Conservation (phyloP, 371 early-diverging fungal genomes). For the Vairimorpha necatrix region DNA sequence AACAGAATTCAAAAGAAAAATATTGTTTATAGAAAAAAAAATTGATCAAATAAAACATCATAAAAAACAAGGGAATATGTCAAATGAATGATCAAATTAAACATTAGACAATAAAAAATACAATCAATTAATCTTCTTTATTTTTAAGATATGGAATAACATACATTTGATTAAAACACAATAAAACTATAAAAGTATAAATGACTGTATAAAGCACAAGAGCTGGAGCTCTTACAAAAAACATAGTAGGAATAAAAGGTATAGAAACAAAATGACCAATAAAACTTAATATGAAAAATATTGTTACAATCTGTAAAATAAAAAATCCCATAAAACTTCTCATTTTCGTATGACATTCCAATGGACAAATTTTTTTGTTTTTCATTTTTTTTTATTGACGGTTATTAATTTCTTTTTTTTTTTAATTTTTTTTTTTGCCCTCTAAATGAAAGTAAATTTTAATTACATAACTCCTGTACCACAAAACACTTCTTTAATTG, state of each 20-base stretch:
- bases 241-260: constrained; percentile 12
- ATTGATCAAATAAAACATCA: no score
- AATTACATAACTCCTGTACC: constrained; percentile 93
- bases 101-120: no score
- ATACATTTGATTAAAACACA: not conserved
- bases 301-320: not conserved
- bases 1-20: no score
- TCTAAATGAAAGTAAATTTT: constrained; percentile 66
- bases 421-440: not conserved
- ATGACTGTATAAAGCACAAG: constrained; percentile 25
- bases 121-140: not conserved
- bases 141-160: not conserved
- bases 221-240: constrained; percentile 15
- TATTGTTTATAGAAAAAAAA: no score
- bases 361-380: not conserved
- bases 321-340: not conserved
- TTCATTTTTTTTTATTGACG: not conserved
- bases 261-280: constrained; percentile 8
- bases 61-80: no score
- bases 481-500: constrained; percentile 81
- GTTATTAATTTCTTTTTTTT: no score
- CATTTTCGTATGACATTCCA: not conserved
- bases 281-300: not conserved
- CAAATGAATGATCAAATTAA: no score
- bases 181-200: constrained; percentile 11